Evolutionary conservation across 345 rosid species (phyloP).

Genomic region (Adansonia digitata): DNA sequence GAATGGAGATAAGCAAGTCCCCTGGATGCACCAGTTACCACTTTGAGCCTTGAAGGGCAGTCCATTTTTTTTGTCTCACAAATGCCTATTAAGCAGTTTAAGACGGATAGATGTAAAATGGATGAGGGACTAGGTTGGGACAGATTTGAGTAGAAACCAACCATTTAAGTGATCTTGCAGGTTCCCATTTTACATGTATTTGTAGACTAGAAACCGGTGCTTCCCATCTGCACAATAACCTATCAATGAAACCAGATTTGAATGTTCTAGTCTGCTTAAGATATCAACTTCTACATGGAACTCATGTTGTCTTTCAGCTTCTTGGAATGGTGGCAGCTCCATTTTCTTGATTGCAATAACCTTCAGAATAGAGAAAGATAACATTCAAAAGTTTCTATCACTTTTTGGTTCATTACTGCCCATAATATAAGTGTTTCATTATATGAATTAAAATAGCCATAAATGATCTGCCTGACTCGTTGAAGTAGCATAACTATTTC

Average conservation of each 20-base stretch:
- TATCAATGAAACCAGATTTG: conserved; percentile 80
- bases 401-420: neutral
- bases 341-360: conserved; percentile 96
- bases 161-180: conserved; percentile 93
- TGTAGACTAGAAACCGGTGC: conserved; percentile 88
- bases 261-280: conserved; percentile 91
- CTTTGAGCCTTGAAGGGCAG: conserved; percentile 75
- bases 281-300: conserved; percentile 96
- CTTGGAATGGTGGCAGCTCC: conserved; percentile 81
- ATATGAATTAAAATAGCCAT: neutral
- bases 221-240: conserved; percentile 96
- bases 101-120: conserved; percentile 8
- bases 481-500: neutral
- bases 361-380: conserved; percentile 36
- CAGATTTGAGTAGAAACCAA: conserved; percentile 28
- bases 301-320: conserved; percentile 87
- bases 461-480: neutral
- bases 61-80: conserved; percentile 76
- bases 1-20: conserved; percentile 80
- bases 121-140: neutral
- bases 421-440: neutral
- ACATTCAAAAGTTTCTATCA: neutral
- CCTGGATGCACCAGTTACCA: conserved; percentile 78
- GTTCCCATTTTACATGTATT: conserved; percentile 90
- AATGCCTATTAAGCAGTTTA: conserved; percentile 44